These are phyloP conservation scores for Alternaria sp. DNA, from an alignment of 2,329 filamentous ascomycete genomes.

Conservation along the genomic window DNA sequence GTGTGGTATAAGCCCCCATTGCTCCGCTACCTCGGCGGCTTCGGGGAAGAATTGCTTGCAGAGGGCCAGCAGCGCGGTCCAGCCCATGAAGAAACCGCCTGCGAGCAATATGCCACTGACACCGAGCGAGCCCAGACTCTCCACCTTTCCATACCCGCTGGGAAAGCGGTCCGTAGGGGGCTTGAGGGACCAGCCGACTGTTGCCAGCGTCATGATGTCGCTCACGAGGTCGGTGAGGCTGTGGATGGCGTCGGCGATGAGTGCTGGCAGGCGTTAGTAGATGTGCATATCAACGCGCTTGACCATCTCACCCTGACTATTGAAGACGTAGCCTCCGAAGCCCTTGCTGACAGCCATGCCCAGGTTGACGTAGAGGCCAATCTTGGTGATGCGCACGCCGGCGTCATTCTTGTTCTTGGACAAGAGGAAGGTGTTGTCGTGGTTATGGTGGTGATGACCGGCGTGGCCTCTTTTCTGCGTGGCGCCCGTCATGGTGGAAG, in stretches of 20 bases:
- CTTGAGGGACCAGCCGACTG: slow-evolving; percentile 90
- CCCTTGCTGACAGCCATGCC: slow-evolving; percentile 95
- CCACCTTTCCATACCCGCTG: slow-evolving; percentile 94
- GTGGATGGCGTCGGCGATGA: slow-evolving; percentile 94
- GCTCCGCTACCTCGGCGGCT: slow-evolving; percentile 51
- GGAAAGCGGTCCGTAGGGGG: slow-evolving; percentile 85
- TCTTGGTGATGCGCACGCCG: slow-evolving; percentile 88
- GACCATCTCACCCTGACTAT: slow-evolving; percentile 70
- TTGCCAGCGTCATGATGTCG: slow-evolving; percentile 91
- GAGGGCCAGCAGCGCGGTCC: slow-evolving; percentile 66
- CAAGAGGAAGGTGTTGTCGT: slow-evolving; percentile 83
- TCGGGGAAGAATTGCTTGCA: slow-evolving; percentile 58
- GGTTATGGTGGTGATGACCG: slow-evolving; percentile 71
- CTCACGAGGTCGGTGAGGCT: slow-evolving; percentile 94
- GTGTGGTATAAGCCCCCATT: slow-evolving; percentile 55
- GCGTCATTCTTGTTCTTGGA: slow-evolving; percentile 89
- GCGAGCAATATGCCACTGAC: slow-evolving; percentile 90
- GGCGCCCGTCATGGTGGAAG: slow-evolving; percentile 37
- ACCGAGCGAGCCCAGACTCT: slow-evolving; percentile 90
- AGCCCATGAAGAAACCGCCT: slow-evolving; percentile 91
- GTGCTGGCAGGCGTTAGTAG: slow-evolving; percentile 58
- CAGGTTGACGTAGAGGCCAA: slow-evolving; percentile 87
- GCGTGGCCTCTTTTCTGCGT: slow-evolving; percentile 43
- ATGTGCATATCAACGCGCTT: not conserved
- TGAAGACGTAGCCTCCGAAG: slow-evolving; percentile 89